Percentiles rank a stretch among this genome's conserved stretches.
Conservation (phyloP, 2,329 filamentous ascomycete genomes). For the Aspergillus awamori region DNA sequence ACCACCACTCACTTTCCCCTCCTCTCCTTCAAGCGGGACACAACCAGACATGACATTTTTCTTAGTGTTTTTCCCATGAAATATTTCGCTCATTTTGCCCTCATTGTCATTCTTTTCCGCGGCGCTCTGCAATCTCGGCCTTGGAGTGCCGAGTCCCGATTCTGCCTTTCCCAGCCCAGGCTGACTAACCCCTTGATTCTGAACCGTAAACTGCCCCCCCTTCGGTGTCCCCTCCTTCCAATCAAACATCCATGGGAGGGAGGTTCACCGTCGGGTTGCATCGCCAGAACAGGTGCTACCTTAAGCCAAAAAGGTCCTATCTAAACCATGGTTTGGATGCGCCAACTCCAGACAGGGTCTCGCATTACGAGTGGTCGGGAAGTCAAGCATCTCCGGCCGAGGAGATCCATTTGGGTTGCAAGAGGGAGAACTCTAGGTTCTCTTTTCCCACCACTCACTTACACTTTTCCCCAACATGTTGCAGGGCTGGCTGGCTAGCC, state of each 20-base stretch:
- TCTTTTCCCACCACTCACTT: too few species aligned
- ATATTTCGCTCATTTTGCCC: background rate
- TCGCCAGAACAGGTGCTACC: background rate
- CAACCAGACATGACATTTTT: background rate
- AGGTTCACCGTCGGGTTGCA: conserved; percentile 2
- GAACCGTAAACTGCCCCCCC: background rate
- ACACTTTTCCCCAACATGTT: too few species aligned
- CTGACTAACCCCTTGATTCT: conserved; percentile 9
- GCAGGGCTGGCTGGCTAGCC: too few species aligned
- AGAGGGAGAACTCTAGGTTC: background rate
- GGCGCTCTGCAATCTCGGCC: background rate
- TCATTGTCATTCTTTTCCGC: background rate
- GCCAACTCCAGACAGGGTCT: too few species aligned
- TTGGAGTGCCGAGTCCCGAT: background rate
- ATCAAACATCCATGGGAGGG: background rate
- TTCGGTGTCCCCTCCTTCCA: background rate
- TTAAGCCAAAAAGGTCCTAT: background rate
- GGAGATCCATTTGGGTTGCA: background rate
- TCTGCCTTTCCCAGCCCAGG: background rate
- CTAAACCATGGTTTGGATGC: background rate
- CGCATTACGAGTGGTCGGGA: background rate
- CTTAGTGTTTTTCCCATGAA: background rate
- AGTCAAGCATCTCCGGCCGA: background rate
- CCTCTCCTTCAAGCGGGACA: too few species aligned
- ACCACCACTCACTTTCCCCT: background rate